These are phyloP conservation scores for Calonectria pseudoreteaudii DNA, from an alignment of 2,329 filamentous ascomycete genomes.

Conservation along the genomic window DNA sequence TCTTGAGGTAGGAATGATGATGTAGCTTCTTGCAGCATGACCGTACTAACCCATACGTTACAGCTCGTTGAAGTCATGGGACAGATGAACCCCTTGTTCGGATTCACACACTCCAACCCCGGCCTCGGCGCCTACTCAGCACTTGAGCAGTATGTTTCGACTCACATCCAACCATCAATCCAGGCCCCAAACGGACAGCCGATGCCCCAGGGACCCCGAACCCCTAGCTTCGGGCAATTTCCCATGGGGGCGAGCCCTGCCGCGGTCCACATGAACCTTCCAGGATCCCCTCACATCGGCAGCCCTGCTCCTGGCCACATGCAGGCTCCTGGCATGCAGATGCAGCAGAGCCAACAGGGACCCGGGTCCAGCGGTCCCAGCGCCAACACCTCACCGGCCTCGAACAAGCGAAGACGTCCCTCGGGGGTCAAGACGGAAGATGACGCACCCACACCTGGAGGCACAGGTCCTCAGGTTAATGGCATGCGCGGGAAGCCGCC, in stretches of 20 bases:
- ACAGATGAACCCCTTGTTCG: constrained; percentile 74
- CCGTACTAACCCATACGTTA: constrained; percentile 36
- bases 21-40: constrained; percentile 31
- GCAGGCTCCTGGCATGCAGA: constrained; percentile 74
- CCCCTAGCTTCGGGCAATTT: constrained; percentile 68
- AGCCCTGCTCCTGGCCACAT: constrained; percentile 73
- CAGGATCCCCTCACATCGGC: constrained; percentile 70
- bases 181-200: constrained; percentile 61
- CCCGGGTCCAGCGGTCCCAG: constrained; percentile 75
- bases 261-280: constrained; percentile 69
- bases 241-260: constrained; percentile 71
- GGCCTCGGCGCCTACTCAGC: constrained; percentile 67
- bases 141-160: constrained; percentile 69
- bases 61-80: constrained; percentile 75
- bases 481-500: constrained; percentile 66
- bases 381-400: constrained; percentile 74
- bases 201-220: constrained; percentile 62
- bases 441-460: constrained; percentile 63
- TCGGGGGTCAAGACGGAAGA: constrained; percentile 70
- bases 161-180: constrained; percentile 55
- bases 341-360: constrained; percentile 76
- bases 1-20: constrained; percentile 64
- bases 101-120: constrained; percentile 66
- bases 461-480: constrained; percentile 60
- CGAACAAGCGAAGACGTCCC: constrained; percentile 69